Evolutionary conservation across 371 early-diverging fungal species (phyloP), one percentile per base, ranked within the genome.

Genomic region (Apophysomyces sp.): DNA sequence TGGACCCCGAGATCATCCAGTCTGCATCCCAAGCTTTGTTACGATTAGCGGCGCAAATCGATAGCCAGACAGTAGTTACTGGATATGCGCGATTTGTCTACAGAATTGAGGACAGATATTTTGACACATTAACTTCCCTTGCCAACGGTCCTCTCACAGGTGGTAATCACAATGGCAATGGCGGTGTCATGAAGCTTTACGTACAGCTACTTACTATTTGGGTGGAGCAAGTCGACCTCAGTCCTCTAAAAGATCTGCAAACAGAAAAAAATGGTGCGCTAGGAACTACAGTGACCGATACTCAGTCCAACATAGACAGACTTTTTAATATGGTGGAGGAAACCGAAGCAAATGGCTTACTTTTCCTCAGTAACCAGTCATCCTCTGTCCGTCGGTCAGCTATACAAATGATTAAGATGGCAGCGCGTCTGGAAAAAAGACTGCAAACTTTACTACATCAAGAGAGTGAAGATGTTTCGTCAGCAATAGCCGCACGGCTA

Each of bases 1-100:
- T 88, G 12, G 96, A 97, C 71, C 90, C 92, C 18, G 76, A 88
- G 52, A 70, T 97, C n/a, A 78, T 92, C 54, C 71, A 77, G 24
- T 80, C 90, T 9, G 82, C 94, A 31, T 74, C 84, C 27, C 75
- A 81, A 52, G 89, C 91, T 1, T 69, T 92, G 55, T 58, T 83
- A 52, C 76, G 94, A 4, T 83, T 92, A n/a, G 86, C 89, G 0
- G 63, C 75, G 8, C 88, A 89, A 54, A 80, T 86, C 66, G 88
- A 86, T 63, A 80, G 85, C 15, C 83, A 82, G 29, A 81, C 79
- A 0, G 86, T 83, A 0, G 81, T 86, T 0, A 72, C 76, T 13
- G 84, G 82, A 6, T 83, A 83, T 58, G 81, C 89, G 2, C 71
- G 74, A 0, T 86, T 84, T 64, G 75, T 89, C 0, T 75, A 77